Evolutionary conservation across 192 early-diverging fungal species (phyloP).

Genomic region (Coemansia sp.): DNA sequence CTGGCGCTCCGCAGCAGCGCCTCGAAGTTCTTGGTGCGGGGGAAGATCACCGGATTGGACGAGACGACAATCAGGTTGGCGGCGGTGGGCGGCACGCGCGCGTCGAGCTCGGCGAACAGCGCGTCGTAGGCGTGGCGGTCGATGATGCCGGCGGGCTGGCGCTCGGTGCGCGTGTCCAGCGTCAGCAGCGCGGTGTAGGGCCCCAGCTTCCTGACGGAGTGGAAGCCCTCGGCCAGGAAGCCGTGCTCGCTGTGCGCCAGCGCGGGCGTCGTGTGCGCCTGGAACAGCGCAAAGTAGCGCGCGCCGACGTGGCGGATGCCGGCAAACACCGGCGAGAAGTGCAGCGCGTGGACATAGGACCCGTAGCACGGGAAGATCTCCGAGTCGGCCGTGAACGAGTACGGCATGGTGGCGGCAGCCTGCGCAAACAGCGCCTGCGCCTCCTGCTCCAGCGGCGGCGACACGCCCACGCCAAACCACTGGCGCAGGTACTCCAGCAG

Average conservation of each 20-base stretch:
- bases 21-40: slow-evolving; percentile 67
- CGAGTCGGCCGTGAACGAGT: slow-evolving; percentile 74
- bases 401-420: slow-evolving; percentile 67
- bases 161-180: slow-evolving; percentile 71
- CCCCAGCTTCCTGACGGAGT: slow-evolving; percentile 63
- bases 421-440: slow-evolving; percentile 54
- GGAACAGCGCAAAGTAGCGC: slow-evolving; percentile 79
- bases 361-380: slow-evolving; percentile 77
- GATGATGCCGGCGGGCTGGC: slow-evolving; percentile 60
- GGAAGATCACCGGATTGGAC: slow-evolving; percentile 70
- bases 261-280: slow-evolving; percentile 67
- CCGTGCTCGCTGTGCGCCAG: slow-evolving; percentile 56
- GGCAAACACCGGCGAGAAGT: slow-evolving; percentile 59
- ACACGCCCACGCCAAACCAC: slow-evolving; percentile 45
- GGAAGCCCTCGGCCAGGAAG: slow-evolving; percentile 55
- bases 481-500: slow-evolving; percentile 59
- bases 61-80: slow-evolving; percentile 66
- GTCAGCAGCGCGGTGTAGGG: slow-evolving; percentile 62
- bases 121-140: slow-evolving; percentile 59
- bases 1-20: slow-evolving; percentile 57
- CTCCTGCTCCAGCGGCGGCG: slow-evolving; percentile 15
- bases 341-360: slow-evolving; percentile 64
- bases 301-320: slow-evolving; percentile 64
- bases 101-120: slow-evolving; percentile 54
- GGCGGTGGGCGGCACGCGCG: slow-evolving; percentile 52